Evolutionary conservation across 176 grass and related monocot species (phyloP), one percentile per base, ranked within the genome.

Genomic region (Oryza rufipogon): DNA sequence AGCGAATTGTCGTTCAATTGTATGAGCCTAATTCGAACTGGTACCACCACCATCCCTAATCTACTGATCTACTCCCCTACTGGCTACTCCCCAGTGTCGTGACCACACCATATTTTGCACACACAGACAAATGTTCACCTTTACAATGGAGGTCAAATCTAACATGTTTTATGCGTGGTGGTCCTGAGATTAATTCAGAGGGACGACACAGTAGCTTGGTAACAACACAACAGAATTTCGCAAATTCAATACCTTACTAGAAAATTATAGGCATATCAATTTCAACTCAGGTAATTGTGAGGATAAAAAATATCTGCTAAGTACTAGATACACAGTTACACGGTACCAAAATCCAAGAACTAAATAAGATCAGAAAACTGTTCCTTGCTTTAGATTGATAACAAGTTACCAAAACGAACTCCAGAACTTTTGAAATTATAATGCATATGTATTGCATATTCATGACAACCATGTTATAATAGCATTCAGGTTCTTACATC

Each of bases 401-500:
- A 60, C 36, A 68, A 16, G 44, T 64, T 54, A 38, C 23, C 22
- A 6, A n/a, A 10, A 5, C 23, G 42, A 6, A 78, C 42, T 58
- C 7, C 34, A 10, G 0, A 46, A 61, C 49, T 34, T 78, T 2
- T 17, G 4, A 68, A 60, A 47, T 60, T 63, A 70, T 20, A 75
- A 52, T 76, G 5, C 15, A 41, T 28, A 28, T 48, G 39, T 19
- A 85, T 41, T 23, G n/a, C 20, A 63, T 63, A n/a, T 63, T 63
- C 39, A 5, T 34, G 47, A 47, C 22, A 80, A 28, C 66, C 22
- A 73, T 67, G 39, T 47, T 54, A 89, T 34, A 84, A 7, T 64
- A 85, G n/a, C 41, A 73, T 68, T 73, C 39, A 76, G 41, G 71
- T 66, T 23, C 17, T 48, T 41, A 25, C 70, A 49, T 69, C 82